Base-by-base conservation (phyloP, 2,329 filamentous ascomycete species). In the Trichoderma afroharzianum region DNA sequence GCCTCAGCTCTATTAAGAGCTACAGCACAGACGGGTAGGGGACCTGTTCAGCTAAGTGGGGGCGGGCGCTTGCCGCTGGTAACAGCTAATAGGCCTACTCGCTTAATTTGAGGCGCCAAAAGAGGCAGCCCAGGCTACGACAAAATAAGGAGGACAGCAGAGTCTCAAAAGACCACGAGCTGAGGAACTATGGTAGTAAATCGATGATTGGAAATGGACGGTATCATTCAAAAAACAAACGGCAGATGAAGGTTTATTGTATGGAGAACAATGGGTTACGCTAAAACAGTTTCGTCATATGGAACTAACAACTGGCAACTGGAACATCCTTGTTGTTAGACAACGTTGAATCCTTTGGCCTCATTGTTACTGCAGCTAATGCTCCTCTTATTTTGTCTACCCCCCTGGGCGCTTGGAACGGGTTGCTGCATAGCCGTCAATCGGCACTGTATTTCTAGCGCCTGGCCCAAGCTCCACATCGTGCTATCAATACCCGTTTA, bases 371-470 rank as follows among this genome's bases (percentile, higher is more conserved):
- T 21, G 43, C n/a, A 21, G 43, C 2, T n/a, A 50, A 12, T 6
- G 47, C 4, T 14, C 21, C 47, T 0, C 24, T 24, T 53, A 53
- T 53, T 53, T 24, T 53, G 47, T 39, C 64, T 28, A 33, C 21
- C 36, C 61, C 61, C 18, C 21, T 30, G 26, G 64, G 14, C 36
- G 62, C 39, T 33, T 32, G 26, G 15, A 55, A 55, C 64, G 64
- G 64, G 53, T 68, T 43, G 26, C 33, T 68, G 66, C 66, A 58
- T 61, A 61, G 36, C 36, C 55, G 55, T 47, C 53, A 15, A 21
- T 50, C 66, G 66, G 66, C 57, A 69, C 55, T 62, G 67, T 62
- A 50, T 36, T 53, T 62, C 47, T 69, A 53, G 67, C 67, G 55
- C 24, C 39, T 30, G 21, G 21, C 6, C 26, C 33, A 11, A n/a